Evolutionary conservation across 2,329 filamentous ascomycete genomes (phyloP), one percentile per base, ranked within the genome.

Genomic region (Colletotrichum chrysophilum): DNA sequence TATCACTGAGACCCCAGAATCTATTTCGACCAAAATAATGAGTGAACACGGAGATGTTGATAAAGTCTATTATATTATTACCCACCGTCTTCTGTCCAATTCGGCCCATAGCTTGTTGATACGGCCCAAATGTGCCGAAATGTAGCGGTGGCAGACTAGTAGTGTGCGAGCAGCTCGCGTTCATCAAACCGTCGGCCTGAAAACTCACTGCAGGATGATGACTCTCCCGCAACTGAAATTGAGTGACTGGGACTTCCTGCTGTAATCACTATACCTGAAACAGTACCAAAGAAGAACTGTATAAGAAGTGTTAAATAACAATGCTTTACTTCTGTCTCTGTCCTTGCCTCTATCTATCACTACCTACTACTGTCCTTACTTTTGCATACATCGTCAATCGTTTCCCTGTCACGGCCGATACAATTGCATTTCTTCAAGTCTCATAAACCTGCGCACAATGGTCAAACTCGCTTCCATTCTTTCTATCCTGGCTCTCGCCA

Each of bases 11-110:
- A 43, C 18, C 18, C 18, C 18, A 43, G 18, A 43, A 10, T 10
- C 18, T n/a, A 0, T n/a, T 0, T n/a, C 38, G 18, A n/a, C 1
- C 2, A 43, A n/a, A 10, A 2, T 3, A 18, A 43, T n/a, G 9
- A 6, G 38, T n/a, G 18, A 43, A 43, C 18, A n/a, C n/a, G 5
- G 18, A 6, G 9, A 43, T 12, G 38, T 6, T n/a, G 9, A 43
- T n/a, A 12, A n/a, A 43, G 38, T 43, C 18, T 43, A n/a, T 43
- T 7, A 1, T 43, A 43, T 43, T 12, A 43, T 12, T 43, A 43
- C 1, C 38, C 38, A 12, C 9, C 5, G 9, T 2, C 5, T 43
- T 2, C 2, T 9, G 9, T n/a, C 3, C 8, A 3, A 10, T 6
- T 1, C 9, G 10, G 9, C 18, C 38, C 18, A n/a, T 43, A n/a